Conservation (phyloP, 140 eudicot species). For the Cichorium intybus region DNA sequence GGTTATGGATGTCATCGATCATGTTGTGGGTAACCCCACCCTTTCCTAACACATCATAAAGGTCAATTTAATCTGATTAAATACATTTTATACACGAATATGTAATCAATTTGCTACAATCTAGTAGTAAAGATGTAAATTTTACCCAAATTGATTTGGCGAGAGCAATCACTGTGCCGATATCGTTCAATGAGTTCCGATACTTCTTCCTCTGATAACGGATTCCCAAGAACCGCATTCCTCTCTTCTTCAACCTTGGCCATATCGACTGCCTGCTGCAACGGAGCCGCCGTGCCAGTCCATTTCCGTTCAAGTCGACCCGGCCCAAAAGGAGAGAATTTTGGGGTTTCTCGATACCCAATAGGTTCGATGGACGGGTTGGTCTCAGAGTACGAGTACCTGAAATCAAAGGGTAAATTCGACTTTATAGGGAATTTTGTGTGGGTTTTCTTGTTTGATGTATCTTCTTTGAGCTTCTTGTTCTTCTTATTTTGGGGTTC, state of each 20-base stretch:
- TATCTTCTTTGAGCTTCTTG: slow-evolving; percentile 16
- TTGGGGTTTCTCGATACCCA: slow-evolving; percentile 82
- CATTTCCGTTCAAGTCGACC: slow-evolving; percentile 85
- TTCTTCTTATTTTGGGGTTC: slow-evolving; percentile 21
- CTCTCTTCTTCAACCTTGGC: slow-evolving; percentile 35
- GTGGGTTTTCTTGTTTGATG: slow-evolving; percentile 18
- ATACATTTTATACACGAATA: neutral
- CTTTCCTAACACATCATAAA: slow-evolving; percentile 52
- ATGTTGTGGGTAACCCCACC: slow-evolving; percentile 95
- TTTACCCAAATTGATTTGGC: slow-evolving; percentile 90
- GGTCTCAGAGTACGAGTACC: slow-evolving; percentile 81
- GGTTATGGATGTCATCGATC: slow-evolving; percentile 95
- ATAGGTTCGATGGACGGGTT: slow-evolving; percentile 58
- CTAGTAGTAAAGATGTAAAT: neutral
- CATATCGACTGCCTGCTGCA: slow-evolving; percentile 21
- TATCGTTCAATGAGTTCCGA: slow-evolving; percentile 68
- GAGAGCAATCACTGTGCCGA: slow-evolving; percentile 78
- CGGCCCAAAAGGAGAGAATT: slow-evolving; percentile 95
- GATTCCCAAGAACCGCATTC: slow-evolving; percentile 57
- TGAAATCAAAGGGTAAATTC: slow-evolving; percentile 78
- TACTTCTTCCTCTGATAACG: slow-evolving; percentile 59
- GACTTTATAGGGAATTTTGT: slow-evolving; percentile 39
- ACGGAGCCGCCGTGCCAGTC: slow-evolving; percentile 85
- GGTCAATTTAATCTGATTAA: neutral
- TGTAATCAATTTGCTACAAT: neutral